Conservation (phyloP, 2,329 filamentous ascomycete genomes). For the Nothophaeocryptopus gaeumannii region DNA sequence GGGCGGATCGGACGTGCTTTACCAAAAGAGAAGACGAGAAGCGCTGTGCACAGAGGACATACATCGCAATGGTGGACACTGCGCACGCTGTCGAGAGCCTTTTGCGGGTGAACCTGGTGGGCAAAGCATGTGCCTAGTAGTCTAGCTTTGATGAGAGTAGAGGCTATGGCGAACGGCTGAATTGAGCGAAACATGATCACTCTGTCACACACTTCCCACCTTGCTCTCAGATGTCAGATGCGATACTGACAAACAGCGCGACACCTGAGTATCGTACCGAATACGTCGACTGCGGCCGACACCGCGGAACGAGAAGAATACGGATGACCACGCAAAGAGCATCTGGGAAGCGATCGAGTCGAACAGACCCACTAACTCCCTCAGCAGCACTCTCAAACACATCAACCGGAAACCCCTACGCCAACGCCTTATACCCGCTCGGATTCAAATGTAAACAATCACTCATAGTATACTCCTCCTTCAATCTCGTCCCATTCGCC, state of each 20-base stretch:
- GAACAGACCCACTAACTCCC: conserved; percentile 25
- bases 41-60: no score
- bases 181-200: conserved; percentile 15
- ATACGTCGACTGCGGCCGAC: no score
- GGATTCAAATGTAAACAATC: conserved; percentile 65
- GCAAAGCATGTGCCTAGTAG: neutral
- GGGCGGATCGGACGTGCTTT: conserved; percentile 11
- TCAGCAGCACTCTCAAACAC: conserved; percentile 45
- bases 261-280: no score
- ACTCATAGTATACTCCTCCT: conserved; percentile 55
- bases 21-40: conserved; percentile 1
- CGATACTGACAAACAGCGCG: no score
- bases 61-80: no score
- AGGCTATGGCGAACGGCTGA: conserved; percentile 9
- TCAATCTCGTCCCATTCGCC: conserved; percentile 49
- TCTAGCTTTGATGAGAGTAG: conserved; percentile 11
- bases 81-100: no score
- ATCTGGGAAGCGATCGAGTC: no score
- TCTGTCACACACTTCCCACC: neutral
- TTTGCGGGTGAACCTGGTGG: no score
- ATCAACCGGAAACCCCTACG: conserved; percentile 56
- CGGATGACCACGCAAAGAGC: no score
- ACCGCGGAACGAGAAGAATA: no score
- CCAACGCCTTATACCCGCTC: conserved; percentile 59
- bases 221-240: no score